A percentile compares a stretch with the other conserved stretches of the same genome.
These are phyloP conservation scores for Venturia aucupariae DNA, from an alignment of 2,329 filamentous ascomycete genomes.

Conservation along the genomic window DNA sequence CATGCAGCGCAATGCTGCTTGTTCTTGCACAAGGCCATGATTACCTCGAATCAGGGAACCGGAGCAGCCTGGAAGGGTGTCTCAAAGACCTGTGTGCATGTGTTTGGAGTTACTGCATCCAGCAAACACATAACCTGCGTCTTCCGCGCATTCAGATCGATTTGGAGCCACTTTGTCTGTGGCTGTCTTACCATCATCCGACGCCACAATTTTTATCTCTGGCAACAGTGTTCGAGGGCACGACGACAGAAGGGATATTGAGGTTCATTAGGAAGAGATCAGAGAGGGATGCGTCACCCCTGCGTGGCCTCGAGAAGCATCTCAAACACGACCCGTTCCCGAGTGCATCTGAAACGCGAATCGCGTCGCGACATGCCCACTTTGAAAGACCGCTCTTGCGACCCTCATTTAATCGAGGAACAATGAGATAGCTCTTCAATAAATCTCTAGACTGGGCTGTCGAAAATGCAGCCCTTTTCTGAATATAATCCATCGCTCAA, in stretches of 20 bases:
- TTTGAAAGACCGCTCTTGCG: neutral
- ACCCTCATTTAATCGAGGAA: neutral
- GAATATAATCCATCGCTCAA: neutral
- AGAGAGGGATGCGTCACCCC: neutral
- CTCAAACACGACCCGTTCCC: neutral
- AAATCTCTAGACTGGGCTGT: neutral
- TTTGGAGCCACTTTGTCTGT: neutral
- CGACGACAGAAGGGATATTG: neutral
- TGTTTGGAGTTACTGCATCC: neutral
- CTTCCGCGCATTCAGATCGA: neutral
- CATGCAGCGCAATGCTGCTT: neutral
- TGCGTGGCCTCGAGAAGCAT: neutral
- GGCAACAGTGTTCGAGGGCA: neutral
- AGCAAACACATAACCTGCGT: neutral
- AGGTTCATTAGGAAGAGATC: neutral
- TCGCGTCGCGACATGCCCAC: neutral
- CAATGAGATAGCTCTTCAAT: neutral
- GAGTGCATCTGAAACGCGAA: constrained; percentile 1
- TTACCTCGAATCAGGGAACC: neutral
- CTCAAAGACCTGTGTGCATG: neutral
- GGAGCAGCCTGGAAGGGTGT: neutral
- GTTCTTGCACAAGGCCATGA: neutral
- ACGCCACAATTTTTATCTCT: neutral
- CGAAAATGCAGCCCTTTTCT: neutral
- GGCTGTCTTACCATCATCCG: neutral